Evolutionary conservation across 306 rosid species (phyloP).

Genomic region (cucumber (Cucumis sativus)): DNA sequence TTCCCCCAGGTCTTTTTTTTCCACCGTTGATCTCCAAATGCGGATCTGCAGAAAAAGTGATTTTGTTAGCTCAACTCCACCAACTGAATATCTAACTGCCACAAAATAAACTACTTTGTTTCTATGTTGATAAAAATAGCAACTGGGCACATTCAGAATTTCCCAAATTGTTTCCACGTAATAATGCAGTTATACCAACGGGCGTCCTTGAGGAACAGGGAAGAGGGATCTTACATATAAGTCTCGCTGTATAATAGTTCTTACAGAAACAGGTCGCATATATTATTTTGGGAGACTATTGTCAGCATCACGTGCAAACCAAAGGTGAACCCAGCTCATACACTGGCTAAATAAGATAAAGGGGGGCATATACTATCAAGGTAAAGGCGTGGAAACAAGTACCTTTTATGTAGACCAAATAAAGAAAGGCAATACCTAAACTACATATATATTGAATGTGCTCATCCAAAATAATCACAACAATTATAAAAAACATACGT

Average conservation of each 20-base stretch:
- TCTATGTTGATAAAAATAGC: not conserved
- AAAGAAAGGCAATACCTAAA: not conserved
- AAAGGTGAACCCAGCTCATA: not conserved
- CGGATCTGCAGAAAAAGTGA: not conserved
- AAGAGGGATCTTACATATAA: not conserved
- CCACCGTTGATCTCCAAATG: not conserved
- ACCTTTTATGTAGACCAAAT: not conserved
- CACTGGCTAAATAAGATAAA: not conserved
- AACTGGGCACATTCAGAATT: not conserved
- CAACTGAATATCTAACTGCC: not conserved
- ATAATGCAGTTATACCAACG: not conserved
- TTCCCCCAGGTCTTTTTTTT: not conserved
- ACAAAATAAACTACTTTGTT: not conserved
- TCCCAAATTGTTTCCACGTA: not conserved
- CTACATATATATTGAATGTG: not conserved
- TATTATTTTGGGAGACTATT: not conserved
- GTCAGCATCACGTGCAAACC: not conserved
- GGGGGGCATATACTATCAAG: not conserved
- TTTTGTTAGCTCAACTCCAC: conserved; percentile 3
- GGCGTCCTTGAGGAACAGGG: not conserved
- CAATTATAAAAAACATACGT: not conserved
- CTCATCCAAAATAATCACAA: not conserved
- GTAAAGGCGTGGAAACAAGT: not conserved
- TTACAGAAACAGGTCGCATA: not conserved
- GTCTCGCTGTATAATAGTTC: not conserved